Base-by-base conservation (phyloP, 192 early-diverging fungal species). In the Geosiphon pyriformis region DNA sequence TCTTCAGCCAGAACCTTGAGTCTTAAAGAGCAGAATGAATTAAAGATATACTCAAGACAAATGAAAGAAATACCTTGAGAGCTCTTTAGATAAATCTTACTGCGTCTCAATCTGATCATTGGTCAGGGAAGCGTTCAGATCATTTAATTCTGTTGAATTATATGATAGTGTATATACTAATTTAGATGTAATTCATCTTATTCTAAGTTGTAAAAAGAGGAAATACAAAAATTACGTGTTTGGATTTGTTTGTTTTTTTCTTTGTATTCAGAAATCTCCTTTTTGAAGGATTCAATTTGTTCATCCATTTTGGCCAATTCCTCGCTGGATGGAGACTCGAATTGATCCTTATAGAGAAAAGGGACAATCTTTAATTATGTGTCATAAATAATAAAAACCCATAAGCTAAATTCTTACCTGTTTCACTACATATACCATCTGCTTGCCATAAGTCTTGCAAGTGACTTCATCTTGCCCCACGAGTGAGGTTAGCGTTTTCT, bases 261-360 rank as follows among this genome's bases (percentile, higher is more conserved):
- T 60, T 78, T 83, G 47, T 79, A 59, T 15, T 88, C 82, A 26
- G 55, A 63, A 11, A 85, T 79, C 31, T 73, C 70, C 22, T 58
- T 72, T 66, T 90, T 84, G 11, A 92, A 69, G 1, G 57, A 29
- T 1, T 76, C 72, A 26, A 89, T 80, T 65, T 82, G 61, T 3
- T 69, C 51, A 26, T 80, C 82, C 73, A 91, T 78, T 31, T 84
- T 76, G 7, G 72, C 69, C 62, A 80, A 50, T 52, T 80, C 75
- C n/a, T 77, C 71, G 2, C 59, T 63, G 0, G 73, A 71, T 1
- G 75, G 56, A 4, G 71, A 61, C 7, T 80, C 76, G 22, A 77
- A 72, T 33, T 73, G 76, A 42, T 80, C 73, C 73, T 78, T 23
- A 6, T 59, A 18, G 6, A 22, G 22, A 32, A 29, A 11, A 10